Evolutionary conservation across 176 grass and related monocot species (phyloP).

Genomic region (Oryza nivara): DNA sequence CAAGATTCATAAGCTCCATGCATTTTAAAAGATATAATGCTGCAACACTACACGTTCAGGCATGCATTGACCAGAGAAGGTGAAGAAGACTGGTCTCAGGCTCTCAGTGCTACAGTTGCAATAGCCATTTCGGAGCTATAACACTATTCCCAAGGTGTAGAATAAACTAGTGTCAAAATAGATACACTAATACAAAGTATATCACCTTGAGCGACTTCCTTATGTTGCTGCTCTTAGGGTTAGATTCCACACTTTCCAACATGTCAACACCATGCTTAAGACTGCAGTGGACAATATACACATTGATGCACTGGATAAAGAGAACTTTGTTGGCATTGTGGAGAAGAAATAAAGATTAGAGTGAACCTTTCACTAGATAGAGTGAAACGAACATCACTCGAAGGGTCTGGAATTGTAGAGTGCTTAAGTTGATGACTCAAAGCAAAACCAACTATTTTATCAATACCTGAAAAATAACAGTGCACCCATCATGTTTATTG

Average conservation of each 20-base stretch:
- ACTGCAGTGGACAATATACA: constrained; percentile 55
- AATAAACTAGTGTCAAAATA: background rate
- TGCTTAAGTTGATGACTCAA: constrained; percentile 82
- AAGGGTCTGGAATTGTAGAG: constrained; percentile 42
- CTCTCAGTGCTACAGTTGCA: background rate
- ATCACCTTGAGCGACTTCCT: constrained; percentile 92
- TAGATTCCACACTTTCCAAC: constrained; percentile 74
- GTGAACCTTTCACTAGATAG: constrained; percentile 80
- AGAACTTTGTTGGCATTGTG: constrained; percentile 26
- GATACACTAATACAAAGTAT: constrained; percentile 24
- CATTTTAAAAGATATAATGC: constrained; percentile 24
- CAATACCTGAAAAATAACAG: constrained; percentile 62
- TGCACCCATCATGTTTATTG: constrained; percentile 24
- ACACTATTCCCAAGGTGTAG: background rate
- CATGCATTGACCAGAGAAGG: background rate
- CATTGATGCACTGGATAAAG: constrained; percentile 9
- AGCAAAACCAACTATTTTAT: constrained; percentile 96
- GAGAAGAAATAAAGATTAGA: constrained; percentile 29
- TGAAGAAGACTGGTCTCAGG: background rate
- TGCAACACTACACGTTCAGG: background rate
- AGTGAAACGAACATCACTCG: constrained; percentile 44
- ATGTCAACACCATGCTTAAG: constrained; percentile 79
- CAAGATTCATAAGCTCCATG: constrained; percentile 37
- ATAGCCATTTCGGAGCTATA: background rate
- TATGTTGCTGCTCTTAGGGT: constrained; percentile 64